Evolutionary conservation across 176 grass and related monocot genomes (phyloP), one percentile per base, ranked within the genome.

Genomic region (Oryza meridionalis): DNA sequence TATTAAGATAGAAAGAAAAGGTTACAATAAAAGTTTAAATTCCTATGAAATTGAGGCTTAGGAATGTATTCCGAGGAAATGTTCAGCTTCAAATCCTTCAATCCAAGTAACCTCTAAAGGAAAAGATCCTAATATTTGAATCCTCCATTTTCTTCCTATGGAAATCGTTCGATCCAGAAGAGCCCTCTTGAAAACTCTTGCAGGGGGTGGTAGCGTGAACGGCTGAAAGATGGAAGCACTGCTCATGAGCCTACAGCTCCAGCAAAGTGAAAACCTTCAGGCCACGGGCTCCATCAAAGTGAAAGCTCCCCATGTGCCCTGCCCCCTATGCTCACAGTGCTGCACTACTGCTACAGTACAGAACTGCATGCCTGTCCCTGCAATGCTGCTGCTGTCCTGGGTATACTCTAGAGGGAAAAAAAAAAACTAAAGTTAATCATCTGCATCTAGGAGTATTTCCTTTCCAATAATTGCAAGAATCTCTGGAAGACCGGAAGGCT

Each of bases 281-380:
- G 42, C 21, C 37, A 43, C 45, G 49, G 72, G 72, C 46, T 71
- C 74, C 74, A 77, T 46, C 77, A 32, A 80, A 80, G 84, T 68
- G 77, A 68, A 45, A 50, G 47, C 62, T 43, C 24, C 68, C 75
- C 90, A 89, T 86, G 84, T 89, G 87, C n/a, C 16, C 84, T 73
- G 74, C 69, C 38, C 79, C 71, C 46, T 21, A 25, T 14, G 68
- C 5, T 32, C 61, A 67, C 80, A 67, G 55, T 55, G 43, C 70
- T 67, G 76, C 84, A 55, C 76, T 63, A 22, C 73, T 62, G 22
- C 70, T 76, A 35, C 72, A 50, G 87, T 82, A 64, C 88, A 47
- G 82, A 9, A 49, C 73, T 68, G 73, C 84, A 73, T 79, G 75
- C 70, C 50, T 83, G 86, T 77, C 64, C 58, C 86, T 67, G 55